Conservation (phyloP, 2,329 filamentous ascomycete species). For the Incumbomyces delicatus region DNA sequence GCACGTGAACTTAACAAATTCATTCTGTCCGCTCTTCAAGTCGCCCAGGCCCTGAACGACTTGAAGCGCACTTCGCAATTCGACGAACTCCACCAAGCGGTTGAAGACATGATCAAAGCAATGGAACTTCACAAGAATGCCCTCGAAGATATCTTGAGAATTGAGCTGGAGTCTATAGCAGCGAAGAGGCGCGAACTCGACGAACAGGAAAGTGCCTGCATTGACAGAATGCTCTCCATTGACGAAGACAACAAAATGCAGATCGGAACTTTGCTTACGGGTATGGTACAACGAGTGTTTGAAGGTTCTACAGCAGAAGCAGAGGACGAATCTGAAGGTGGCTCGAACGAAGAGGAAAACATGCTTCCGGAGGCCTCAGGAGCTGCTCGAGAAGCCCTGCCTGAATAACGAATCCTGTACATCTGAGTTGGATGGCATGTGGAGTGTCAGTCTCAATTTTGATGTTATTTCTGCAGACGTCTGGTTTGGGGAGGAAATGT, state of each 20-base stretch:
- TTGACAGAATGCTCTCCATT: background rate
- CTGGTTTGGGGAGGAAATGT: too few species aligned
- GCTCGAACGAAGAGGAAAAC: background rate
- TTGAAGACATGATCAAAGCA: too few species aligned
- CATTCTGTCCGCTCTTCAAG: slow-evolving; percentile 22
- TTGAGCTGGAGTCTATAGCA: slow-evolving; percentile 26
- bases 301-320: background rate
- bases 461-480: too few species aligned
- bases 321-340: background rate
- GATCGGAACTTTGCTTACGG: too few species aligned
- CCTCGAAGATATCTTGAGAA: slow-evolving; percentile 22
- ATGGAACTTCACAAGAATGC: slow-evolving; percentile 21
- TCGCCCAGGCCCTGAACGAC: slow-evolving; percentile 17
- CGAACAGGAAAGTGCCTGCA: slow-evolving; percentile 17
- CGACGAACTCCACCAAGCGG: too few species aligned
- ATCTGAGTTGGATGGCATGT: too few species aligned
- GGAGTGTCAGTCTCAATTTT: too few species aligned
- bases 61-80: too few species aligned
- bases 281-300: too few species aligned
- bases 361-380: background rate
- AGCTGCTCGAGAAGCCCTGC: too few species aligned
- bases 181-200: slow-evolving; percentile 29
- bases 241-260: background rate
- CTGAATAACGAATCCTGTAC: too few species aligned
- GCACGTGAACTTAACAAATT: slow-evolving; percentile 22